These are phyloP conservation scores for Bertia moriformis DNA, from an alignment of 2,329 filamentous ascomycete species.

Conservation along the genomic window DNA sequence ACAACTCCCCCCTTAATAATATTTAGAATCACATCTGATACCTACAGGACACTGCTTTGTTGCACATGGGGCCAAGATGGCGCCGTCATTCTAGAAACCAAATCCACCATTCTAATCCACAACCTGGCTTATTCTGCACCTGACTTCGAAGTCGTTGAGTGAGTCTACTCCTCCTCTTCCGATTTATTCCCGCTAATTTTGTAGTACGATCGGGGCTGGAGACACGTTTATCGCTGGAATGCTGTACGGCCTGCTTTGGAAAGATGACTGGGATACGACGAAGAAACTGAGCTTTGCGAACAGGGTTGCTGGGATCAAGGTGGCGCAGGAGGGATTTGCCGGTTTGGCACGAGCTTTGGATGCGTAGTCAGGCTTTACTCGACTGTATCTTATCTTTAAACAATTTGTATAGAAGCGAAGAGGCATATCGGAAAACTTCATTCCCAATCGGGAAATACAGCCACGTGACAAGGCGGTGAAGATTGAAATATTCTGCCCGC, in stretches of 20 bases:
- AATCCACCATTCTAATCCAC: not conserved
- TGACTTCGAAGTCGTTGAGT: constrained; percentile 1
- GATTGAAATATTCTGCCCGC: not conserved
- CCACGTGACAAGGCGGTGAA: constrained; percentile 1
- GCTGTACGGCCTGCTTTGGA: not conserved
- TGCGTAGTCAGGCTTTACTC: no score
- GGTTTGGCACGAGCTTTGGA: not conserved
- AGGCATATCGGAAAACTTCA: no score
- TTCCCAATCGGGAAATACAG: no score
- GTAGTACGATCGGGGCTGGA: not conserved
- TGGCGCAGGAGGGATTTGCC: not conserved
- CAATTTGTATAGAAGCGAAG: no score
- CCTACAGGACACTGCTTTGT: not conserved
- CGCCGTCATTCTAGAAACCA: not conserved
- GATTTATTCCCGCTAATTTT: not conserved
- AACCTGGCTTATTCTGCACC: not conserved
- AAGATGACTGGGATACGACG: not conserved
- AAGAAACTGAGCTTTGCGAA: not conserved
- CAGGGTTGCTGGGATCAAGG: not conserved
- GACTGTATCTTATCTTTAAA: no score
- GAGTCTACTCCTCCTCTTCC: not conserved
- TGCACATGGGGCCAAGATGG: not conserved
- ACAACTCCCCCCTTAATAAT: not conserved
- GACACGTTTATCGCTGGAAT: constrained; percentile 1
- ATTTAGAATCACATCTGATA: not conserved